phyloP scores from a whole-genome alignment of 2,329 filamentous ascomycete genomes.

The Aspergillus phoenicis region DNA sequence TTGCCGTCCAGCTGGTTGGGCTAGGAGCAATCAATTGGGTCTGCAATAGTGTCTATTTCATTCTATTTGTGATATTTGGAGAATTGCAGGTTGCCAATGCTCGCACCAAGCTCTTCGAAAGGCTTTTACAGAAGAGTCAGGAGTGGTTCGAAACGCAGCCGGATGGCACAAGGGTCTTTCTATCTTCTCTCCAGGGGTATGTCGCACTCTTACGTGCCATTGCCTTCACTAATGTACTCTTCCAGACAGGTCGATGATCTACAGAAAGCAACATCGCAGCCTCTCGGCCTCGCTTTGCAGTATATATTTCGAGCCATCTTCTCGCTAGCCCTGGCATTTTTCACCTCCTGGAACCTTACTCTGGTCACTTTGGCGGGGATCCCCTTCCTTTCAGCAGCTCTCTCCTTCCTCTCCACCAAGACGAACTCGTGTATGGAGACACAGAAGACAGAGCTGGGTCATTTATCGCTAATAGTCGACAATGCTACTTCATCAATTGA shows the following conservation, averaged over 20 bases:
- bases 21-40: conserved; percentile 70
- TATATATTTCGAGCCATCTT: conserved; percentile 66
- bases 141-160: conserved; percentile 77
- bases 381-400: conserved; percentile 65
- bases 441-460: conserved; percentile 68
- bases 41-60: conserved; percentile 67
- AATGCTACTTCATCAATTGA: conserved; percentile 75
- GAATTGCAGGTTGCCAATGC: conserved; percentile 74
- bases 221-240: neutral
- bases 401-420: conserved; percentile 62
- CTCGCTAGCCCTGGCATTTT: conserved; percentile 72
- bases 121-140: conserved; percentile 72
- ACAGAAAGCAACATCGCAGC: conserved; percentile 76
- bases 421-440: conserved; percentile 67
- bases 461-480: conserved; percentile 71
- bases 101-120: conserved; percentile 66
- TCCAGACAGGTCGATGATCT: conserved; percentile 77
- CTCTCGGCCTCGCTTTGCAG: conserved; percentile 70
- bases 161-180: conserved; percentile 71
- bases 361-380: conserved; percentile 74
- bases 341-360: conserved; percentile 81
- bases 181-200: conserved; percentile 74
- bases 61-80: conserved; percentile 74
- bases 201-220: conserved; percentile 31
- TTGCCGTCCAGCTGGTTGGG: conserved; percentile 64